phyloP scores from a whole-genome alignment of 805 yeast genomes.

The Cyberlindnera maclurae region DNA sequence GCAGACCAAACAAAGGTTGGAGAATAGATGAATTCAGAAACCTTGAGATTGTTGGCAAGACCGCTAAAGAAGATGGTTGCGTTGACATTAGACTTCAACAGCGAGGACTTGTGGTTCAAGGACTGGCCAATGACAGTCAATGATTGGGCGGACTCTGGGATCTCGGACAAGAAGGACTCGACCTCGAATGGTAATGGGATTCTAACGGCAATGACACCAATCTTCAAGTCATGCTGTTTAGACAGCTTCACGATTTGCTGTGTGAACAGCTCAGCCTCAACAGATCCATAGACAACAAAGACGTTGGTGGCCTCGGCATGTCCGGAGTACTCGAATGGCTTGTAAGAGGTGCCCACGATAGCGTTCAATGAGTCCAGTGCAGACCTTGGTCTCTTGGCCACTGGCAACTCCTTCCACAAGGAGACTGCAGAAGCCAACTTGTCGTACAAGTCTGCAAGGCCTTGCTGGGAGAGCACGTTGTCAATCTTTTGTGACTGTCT shows the following conservation, averaged over 20 bases:
- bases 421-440: constrained; percentile 29
- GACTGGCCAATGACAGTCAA: constrained; percentile 66
- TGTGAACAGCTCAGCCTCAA: constrained; percentile 51
- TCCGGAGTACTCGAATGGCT: constrained; percentile 69
- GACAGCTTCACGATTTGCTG: constrained; percentile 28
- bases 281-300: constrained; percentile 76
- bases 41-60: constrained; percentile 25
- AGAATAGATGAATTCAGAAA: constrained; percentile 47
- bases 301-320: constrained; percentile 55
- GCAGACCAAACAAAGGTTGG: constrained; percentile 52
- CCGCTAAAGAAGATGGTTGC: constrained; percentile 55
- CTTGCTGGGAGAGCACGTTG: constrained; percentile 35
- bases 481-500: constrained; percentile 36
- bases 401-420: constrained; percentile 21
- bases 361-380: constrained; percentile 47
- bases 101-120: constrained; percentile 28
- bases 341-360: constrained; percentile 45
- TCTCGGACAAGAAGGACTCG: constrained; percentile 45
- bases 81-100: constrained; percentile 63
- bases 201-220: constrained; percentile 66
- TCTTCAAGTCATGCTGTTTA: constrained; percentile 26
- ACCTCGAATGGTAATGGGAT: constrained; percentile 76
- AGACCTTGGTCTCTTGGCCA: constrained; percentile 33
- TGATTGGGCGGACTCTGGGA: constrained; percentile 53
- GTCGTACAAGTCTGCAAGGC: constrained; percentile 31